A percentile compares a stretch with the other conserved stretches of the same genome.
phyloP scores from a whole-genome alignment of 2,329 filamentous ascomycete genomes.

The Fusarium pininemorale region DNA sequence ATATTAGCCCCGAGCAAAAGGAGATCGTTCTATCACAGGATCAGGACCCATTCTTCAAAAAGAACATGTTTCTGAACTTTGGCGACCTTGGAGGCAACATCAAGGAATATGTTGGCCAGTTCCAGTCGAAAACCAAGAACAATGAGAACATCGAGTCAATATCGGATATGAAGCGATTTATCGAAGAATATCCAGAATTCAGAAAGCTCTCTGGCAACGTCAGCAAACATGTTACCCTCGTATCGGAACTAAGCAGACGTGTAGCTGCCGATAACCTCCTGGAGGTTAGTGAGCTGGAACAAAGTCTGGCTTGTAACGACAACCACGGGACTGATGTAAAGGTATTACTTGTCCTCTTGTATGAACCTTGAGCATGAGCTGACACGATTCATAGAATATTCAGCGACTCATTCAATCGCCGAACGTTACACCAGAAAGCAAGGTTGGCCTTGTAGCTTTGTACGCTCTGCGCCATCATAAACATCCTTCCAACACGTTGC shows the following conservation, averaged over 20 bases:
- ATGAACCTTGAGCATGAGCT: conserved; percentile 19
- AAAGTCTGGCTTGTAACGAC: conserved; percentile 96
- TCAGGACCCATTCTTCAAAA: conserved; percentile 98
- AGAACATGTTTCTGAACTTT: conserved; percentile 99
- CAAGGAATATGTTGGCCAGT: conserved; percentile 98
- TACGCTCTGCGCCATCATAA: conserved; percentile 94
- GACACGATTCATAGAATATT: conserved; percentile 66
- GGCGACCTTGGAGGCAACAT: conserved; percentile 95
- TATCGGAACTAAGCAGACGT: conserved; percentile 89
- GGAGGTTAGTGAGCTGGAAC: conserved; percentile 97
- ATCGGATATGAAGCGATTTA: conserved; percentile 98
- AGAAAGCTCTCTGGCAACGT: conserved; percentile 97
- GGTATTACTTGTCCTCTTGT: conserved; percentile 56
- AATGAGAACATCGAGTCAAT: conserved; percentile 97
- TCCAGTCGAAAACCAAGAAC: conserved; percentile 96
- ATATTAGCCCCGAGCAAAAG: conserved; percentile 84
- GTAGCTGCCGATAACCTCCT: conserved; percentile 87
- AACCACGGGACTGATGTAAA: conserved; percentile 93
- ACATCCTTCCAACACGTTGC: conserved; percentile 82
- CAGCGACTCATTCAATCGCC: conserved; percentile 87
- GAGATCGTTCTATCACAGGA: conserved; percentile 97
- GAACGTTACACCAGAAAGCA: conserved; percentile 80
- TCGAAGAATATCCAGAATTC: conserved; percentile 98
- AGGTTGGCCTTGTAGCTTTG: conserved; percentile 89
- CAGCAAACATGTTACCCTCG: conserved; percentile 96